A percentile compares a stretch with the other conserved stretches of the same genome.
These are phyloP conservation scores for Euclidium syriacum DNA, from an alignment of 345 rosid genomes.

Conservation along the genomic window DNA sequence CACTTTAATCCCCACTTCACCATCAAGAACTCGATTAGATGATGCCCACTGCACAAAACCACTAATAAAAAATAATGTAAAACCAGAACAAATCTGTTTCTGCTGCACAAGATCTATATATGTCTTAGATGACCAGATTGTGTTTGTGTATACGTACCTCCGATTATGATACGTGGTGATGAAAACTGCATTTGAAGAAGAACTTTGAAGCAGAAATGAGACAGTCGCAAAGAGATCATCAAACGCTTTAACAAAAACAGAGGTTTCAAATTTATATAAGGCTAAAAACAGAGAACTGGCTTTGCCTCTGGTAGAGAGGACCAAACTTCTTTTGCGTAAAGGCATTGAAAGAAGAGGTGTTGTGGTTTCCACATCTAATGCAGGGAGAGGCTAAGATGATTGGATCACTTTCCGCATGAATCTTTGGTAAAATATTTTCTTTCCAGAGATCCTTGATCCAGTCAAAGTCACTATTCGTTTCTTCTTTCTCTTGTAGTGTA, in stretches of 20 bases:
- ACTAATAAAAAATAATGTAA: neutral
- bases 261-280: neutral
- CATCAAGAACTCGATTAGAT: slow-evolving; percentile 87
- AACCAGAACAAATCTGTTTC: neutral
- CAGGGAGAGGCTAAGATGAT: too few relatives aligned
- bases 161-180: slow-evolving; percentile 88
- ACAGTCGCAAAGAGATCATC: slow-evolving; percentile 84
- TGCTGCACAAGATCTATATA: neutral
- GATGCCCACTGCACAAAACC: slow-evolving; percentile 63
- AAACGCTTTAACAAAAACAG: slow-evolving; percentile 46
- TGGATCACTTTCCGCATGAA: too few relatives aligned
- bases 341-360: too few relatives aligned
- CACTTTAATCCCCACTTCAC: slow-evolving; percentile 84
- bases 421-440: too few relatives aligned
- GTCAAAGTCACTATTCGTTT: too few relatives aligned
- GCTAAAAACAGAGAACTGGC: too few relatives aligned
- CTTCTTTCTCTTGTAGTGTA: too few relatives aligned
- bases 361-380: too few relatives aligned
- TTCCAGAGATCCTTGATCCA: too few relatives aligned
- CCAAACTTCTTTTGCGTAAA: too few relatives aligned
- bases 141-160: slow-evolving; percentile 47
- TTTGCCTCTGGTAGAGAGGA: too few relatives aligned
- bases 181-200: slow-evolving; percentile 72
- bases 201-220: slow-evolving; percentile 64
- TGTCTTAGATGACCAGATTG: neutral